Base-by-base conservation (phyloP, 768 basidiomycete genomes). In the Russula abietina region DNA sequence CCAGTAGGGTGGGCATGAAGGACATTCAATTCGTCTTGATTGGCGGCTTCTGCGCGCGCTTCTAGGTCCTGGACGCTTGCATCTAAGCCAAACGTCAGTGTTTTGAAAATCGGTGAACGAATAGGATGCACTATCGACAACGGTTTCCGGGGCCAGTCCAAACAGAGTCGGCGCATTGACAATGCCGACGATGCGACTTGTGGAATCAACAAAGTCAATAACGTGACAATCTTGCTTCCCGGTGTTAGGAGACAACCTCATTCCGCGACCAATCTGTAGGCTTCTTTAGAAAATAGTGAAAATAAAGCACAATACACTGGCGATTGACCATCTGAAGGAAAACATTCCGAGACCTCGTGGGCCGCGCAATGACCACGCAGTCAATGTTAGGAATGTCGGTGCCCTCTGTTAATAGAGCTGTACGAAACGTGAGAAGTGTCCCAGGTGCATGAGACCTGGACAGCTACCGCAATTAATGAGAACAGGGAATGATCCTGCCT, bases 381-480 rank as follows among this genome's bases (percentile, higher is more conserved):
- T 98, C 95, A 59, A 97, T 89, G 63, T 91, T 91, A 2, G 95
- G 95, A 56, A 98, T 92, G 76, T 98, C 95, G 22, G 93, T 85
- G 4, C 94, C 94, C 76, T 97, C 94, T 1, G 93, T 96, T 66
- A 97, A 77, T 53, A 97, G 89, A 24, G 92, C 92, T 88, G 57
- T 36, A 49, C 0, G 43, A 45, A 60, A 45, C 38, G 14, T 41
- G 38, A 54, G 22, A 11, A 4, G 14, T 59, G 51, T 60, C 62
- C 33, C 12, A 10, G 49, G 54, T 4, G 48, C 51, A 17, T 3
- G 32, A 36, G 32, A n/a, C 58, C 11, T 11, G 38, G 50, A 33
- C 14, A 57, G 70, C 76, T 60, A 91, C 91, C 88, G 70, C 94
- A 98, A 70, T 98, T 98, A 51, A 98, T 74, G 30, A 98, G 77